Base-by-base conservation (phyloP, 2,329 filamentous ascomycete genomes). In the Curvularia sp. region DNA sequence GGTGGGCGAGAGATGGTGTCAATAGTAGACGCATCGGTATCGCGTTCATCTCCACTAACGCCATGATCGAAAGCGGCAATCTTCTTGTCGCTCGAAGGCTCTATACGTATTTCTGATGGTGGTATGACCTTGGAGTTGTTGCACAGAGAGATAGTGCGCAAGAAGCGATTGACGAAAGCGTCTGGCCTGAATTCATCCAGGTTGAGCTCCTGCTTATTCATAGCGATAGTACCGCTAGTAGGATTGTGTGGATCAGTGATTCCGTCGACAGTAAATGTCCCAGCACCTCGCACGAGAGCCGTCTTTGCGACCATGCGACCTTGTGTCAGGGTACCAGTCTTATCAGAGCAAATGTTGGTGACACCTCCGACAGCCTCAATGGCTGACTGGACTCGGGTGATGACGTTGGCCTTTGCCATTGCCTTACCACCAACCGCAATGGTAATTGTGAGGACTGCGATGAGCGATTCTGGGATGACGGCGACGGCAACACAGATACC, bases 381-480 rank as follows among this genome's bases (percentile, higher is more conserved):
- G 25, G 76, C 74, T 2, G 73, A 71, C 38, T 77, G 68, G 15
- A 78, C 77, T 49, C 77, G 67, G 28, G 76, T 77, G 47, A 79
- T 76, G 64, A 79, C 77, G 53, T 79, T 76, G 43, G 75, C 72
- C 38, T 71, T 75, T 25, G 75, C 77, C 77, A 79, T 79, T 39
- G 73, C 74, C 61, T 78, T 79, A 9, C 74, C 76, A 45, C 77
- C 77, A 15, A 78, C 76, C 3, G 76, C 73, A 80, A 89, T 88
- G 3, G 87, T 89, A 53, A 89, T 89, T 30, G 87, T 89, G 28
- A 89, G 76, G 2, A 89, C 87, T 4, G 87, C 88, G 32, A 89
- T 85, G 42, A 89, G 78, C 36, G 84, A 80, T 55, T 80, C 80
- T 2, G 80, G 80, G 28, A 82, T 81, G 36, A 82, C 79, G 7